These are phyloP conservation scores for Puccinellia tenuiflora DNA, from an alignment of 176 grass and related monocot genomes.

Conservation along the genomic window DNA sequence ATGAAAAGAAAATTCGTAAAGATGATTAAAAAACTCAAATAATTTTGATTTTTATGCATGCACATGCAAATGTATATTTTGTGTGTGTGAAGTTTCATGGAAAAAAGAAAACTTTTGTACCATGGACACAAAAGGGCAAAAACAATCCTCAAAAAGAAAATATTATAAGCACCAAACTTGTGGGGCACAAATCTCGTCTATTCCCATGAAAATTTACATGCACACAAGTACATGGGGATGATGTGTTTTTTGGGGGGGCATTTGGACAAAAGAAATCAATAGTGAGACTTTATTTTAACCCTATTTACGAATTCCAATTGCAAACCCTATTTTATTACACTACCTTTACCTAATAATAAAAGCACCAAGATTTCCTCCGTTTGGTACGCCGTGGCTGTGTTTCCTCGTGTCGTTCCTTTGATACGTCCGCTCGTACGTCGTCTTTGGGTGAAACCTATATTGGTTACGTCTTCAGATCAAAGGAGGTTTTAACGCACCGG, in stretches of 20 bases:
- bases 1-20: not conserved
- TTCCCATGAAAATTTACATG: not conserved
- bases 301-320: not conserved
- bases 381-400: no score
- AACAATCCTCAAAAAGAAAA: not conserved
- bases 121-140: not conserved
- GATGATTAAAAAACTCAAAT: not conserved
- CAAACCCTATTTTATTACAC: not conserved
- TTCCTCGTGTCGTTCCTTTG: no score
- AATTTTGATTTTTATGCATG: not conserved
- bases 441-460: no score
- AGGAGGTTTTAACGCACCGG: no score
- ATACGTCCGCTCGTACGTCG: no score
- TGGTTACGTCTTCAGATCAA: no score
- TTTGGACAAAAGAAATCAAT: no score
- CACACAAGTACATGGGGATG: not conserved
- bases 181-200: not conserved
- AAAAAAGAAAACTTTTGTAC: not conserved
- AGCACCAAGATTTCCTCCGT: no score
- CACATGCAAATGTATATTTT: not conserved
- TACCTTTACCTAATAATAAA: no score
- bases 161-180: not conserved
- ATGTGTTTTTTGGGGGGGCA: no score
- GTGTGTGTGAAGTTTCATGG: not conserved
- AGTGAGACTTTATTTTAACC: not conserved